Conservation (phyloP, 148 eudicot genomes). For the Mesembryanthemum crystallinum region DNA sequence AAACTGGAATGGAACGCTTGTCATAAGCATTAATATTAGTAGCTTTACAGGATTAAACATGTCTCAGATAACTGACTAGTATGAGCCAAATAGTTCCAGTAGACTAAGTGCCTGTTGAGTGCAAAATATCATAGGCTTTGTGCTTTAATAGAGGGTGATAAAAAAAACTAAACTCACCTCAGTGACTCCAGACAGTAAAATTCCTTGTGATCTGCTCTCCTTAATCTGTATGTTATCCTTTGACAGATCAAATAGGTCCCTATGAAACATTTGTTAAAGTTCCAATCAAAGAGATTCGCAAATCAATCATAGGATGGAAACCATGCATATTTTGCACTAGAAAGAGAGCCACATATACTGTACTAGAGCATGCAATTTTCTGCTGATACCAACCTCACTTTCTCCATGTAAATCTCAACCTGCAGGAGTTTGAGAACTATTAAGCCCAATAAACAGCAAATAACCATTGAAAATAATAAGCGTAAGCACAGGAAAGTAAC, state of each 20-base stretch:
- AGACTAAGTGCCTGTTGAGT: too few species aligned
- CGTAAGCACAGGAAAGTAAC: not conserved
- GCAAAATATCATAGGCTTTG: not conserved
- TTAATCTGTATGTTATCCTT: conserved; percentile 87
- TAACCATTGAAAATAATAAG: not conserved
- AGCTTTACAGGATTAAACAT: too few species aligned
- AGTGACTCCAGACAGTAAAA: conserved; percentile 67
- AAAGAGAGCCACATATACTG: not conserved
- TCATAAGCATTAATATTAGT: too few species aligned
- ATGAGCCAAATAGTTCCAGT: too few species aligned
- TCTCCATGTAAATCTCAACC: conserved; percentile 98
- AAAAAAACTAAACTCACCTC: conserved; percentile 44
- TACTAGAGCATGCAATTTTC: not conserved
- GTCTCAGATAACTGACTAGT: too few species aligned
- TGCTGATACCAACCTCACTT: conserved; percentile 66
- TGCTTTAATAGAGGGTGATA: not conserved
- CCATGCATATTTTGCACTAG: not conserved
- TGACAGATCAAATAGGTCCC: conserved; percentile 91
- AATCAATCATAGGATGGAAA: not conserved
- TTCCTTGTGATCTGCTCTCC: conserved; percentile 77
- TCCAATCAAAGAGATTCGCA: not conserved
- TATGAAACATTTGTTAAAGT: conserved; percentile 22
- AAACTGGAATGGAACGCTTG: not conserved
- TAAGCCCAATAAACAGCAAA: conserved; percentile 11
- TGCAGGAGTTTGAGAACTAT: conserved; percentile 26